Percentiles rank a stretch among this genome's conserved stretches.
Evolutionary conservation across 495 filamentous ascomycete genomes (phyloP).

Genomic region (Xylaria curta): DNA sequence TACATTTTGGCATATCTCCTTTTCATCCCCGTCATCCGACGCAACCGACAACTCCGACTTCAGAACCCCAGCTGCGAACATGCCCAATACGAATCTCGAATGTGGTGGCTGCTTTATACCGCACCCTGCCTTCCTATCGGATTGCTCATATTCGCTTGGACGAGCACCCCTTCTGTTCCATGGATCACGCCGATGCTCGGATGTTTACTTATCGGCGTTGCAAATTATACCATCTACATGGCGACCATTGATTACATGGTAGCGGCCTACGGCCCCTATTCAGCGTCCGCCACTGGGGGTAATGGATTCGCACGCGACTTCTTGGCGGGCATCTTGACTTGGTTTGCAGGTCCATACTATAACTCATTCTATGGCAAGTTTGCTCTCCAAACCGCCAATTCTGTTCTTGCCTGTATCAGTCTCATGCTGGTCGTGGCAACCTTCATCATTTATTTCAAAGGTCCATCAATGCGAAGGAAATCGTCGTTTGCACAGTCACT

Average conservation of each 20-base stretch:
- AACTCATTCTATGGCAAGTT: slow-evolving; percentile 59
- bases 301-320: slow-evolving; percentile 78
- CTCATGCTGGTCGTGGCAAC: slow-evolving; percentile 72
- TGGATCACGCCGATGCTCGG: slow-evolving; percentile 70
- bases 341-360: slow-evolving; percentile 74
- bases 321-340: slow-evolving; percentile 77
- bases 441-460: slow-evolving; percentile 79
- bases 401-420: slow-evolving; percentile 73
- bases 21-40: slow-evolving; percentile 67
- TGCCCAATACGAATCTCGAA: slow-evolving; percentile 64
- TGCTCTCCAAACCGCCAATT: slow-evolving; percentile 70
- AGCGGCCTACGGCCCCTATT: slow-evolving; percentile 76
- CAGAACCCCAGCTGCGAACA: slow-evolving; percentile 60
- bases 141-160: slow-evolving; percentile 73
- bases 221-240: slow-evolving; percentile 78
- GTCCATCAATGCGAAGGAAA: slow-evolving; percentile 69
- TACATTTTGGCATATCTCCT: slow-evolving; percentile 67
- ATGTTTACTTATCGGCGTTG: slow-evolving; percentile 65
- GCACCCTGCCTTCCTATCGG: slow-evolving; percentile 73
- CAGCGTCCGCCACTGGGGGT: slow-evolving; percentile 77
- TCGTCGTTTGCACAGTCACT: slow-evolving; percentile 79
- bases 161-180: slow-evolving; percentile 62
- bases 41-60: slow-evolving; percentile 59
- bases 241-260: slow-evolving; percentile 88
- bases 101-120: slow-evolving; percentile 68